Base-by-base conservation (phyloP, 805 yeast species). In the Kodamaea jinghongensis region DNA sequence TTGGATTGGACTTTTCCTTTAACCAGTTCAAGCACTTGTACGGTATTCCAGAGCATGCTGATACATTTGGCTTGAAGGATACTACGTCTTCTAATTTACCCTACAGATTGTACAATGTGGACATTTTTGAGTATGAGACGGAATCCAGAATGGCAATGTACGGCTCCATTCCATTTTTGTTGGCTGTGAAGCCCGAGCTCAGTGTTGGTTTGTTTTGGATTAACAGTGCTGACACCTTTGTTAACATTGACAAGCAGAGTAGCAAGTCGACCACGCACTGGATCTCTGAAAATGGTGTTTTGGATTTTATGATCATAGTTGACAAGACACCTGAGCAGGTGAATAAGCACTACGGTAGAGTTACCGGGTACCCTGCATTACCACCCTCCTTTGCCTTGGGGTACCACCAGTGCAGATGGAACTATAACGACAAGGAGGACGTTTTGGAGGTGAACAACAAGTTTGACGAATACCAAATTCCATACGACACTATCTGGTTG, bases 41-140 rank as follows among this genome's bases (percentile, higher is more conserved):
- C 58, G 99, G 99, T n/a, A 84, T 93, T 31, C 98, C 99, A 0
- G 99, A 93, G 60, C 99, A 93, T 55, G 91, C 98, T 0, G 96
- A 87, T 50, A 67, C 83, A 1, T 63, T 93, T 35, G 71, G 82
- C 13, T 67, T 93, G 48, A 79, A 80, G 41, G 91, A 86, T 48
- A 90, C 98, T 0, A 50, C 65, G 0, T 55, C 49, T 9, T 42
- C 65, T 1, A 85, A 82, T 39, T 43, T 54, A 34, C 98, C 98
- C 2, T 93, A 93, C 60, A 73, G 99, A 32, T 67, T 93, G 31
- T 93, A 66, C 70, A 91, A 93, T 51, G 97, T 90, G 20, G 99
- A 93, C 58, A 91, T 91, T 26, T 93, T 93, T 62, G 97, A 93
- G 61, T 93, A 93, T 58, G 95, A 86, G 50, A 71, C 82, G 2